Percentiles rank a stretch among this genome's conserved stretches.
These are phyloP conservation scores for Mrakia blollopis DNA, from an alignment of 768 basidiomycete species.

Conservation along the genomic window DNA sequence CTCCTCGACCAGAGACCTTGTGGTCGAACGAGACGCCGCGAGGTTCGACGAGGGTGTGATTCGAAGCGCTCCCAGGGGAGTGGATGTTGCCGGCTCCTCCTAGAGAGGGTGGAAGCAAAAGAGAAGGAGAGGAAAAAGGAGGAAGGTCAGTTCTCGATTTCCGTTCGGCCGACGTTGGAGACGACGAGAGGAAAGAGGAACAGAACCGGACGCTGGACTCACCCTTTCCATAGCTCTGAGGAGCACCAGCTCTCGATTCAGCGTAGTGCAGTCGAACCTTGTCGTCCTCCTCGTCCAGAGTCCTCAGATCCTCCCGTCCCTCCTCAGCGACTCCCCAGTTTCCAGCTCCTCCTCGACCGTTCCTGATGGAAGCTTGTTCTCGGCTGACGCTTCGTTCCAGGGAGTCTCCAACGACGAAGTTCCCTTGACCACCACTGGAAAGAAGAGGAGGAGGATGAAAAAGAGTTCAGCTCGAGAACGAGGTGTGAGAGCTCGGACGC, in stretches of 20 bases:
- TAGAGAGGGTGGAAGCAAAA: too few relatives aligned
- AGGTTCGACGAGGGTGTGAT: slow-evolving; percentile 2
- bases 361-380: background rate
- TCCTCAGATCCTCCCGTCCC: slow-evolving; percentile 5
- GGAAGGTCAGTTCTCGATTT: too few relatives aligned
- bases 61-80: background rate
- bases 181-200: background rate
- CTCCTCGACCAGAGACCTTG: background rate
- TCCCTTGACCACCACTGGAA: background rate
- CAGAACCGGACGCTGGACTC: too few relatives aligned
- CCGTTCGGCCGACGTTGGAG: too few relatives aligned
- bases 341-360: background rate
- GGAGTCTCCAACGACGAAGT: slow-evolving; percentile 3
- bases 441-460: background rate
- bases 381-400: slow-evolving; percentile 3
- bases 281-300: slow-evolving; percentile 29
- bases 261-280: slow-evolving; percentile 3
- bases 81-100: too few relatives aligned
- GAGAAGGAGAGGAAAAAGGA: background rate
- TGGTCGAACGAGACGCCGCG: background rate
- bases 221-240: slow-evolving; percentile 8
- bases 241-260: background rate
- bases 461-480: too few relatives aligned
- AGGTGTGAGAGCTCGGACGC: background rate
- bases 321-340: slow-evolving; percentile 5